Conservation (phyloP, 352 stramenopile species). For the Lagenidium giganteum region DNA sequence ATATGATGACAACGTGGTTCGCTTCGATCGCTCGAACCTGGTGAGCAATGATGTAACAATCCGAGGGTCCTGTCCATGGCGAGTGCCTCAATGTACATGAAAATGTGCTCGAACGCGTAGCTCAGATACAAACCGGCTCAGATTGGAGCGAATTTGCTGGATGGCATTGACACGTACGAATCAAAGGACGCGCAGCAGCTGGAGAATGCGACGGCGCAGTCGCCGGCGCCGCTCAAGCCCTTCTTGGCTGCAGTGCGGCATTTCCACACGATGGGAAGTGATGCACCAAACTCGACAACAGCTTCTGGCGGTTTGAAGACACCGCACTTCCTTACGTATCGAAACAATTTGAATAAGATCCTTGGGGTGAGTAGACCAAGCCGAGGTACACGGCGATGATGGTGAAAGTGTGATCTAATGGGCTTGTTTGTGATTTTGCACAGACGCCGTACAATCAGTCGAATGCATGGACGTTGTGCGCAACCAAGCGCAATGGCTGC, state of each 20-base stretch:
- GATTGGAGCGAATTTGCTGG: conserved; percentile 52
- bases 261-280: conserved; percentile 24
- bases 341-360: conserved; percentile 86
- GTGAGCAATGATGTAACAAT: conserved; percentile 21
- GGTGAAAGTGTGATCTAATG: not conserved
- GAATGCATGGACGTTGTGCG: conserved; percentile 55
- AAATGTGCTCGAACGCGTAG: conserved; percentile 7
- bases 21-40: conserved; percentile 63
- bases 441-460: conserved; percentile 79
- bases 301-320: no score
- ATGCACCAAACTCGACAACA: no score
- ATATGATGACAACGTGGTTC: conserved; percentile 27
- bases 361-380: conserved; percentile 38
- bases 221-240: conserved; percentile 42
- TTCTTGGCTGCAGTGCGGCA: conserved; percentile 39
- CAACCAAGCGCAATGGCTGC: conserved; percentile 46
- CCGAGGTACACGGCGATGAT: not conserved
- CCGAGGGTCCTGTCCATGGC: not conserved
- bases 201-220: conserved; percentile 32
- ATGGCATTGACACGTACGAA: conserved; percentile 45
- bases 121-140: conserved; percentile 17
- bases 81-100: not conserved
- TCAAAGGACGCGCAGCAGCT: no score
- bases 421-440: not conserved
- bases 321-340: conserved; percentile 60